A percentile compares a stretch with the other conserved stretches of the same genome.
phyloP scores from a whole-genome alignment of 2,329 filamentous ascomycete genomes.

The Penicillium sp. region DNA sequence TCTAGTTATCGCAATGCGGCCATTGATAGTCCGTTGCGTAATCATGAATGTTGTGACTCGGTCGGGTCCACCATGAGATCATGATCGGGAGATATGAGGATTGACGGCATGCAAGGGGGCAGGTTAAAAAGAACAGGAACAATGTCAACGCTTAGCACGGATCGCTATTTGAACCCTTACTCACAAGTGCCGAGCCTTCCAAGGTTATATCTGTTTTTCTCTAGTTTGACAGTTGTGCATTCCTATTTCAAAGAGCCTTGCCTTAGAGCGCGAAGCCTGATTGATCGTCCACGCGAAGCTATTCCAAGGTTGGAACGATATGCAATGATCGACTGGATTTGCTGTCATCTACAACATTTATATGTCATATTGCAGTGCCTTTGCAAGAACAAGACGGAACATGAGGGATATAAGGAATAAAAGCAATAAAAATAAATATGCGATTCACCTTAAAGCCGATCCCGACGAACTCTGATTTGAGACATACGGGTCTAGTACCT shows the following conservation, averaged over 20 bases:
- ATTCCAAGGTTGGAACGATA: neutral
- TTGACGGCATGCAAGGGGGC: conserved; percentile 13
- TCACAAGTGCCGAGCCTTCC: neutral
- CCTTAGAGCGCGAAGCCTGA: neutral
- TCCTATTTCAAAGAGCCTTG: neutral
- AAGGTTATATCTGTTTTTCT: neutral
- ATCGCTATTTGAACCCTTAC: neutral
- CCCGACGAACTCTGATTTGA: neutral
- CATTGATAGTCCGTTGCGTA: neutral
- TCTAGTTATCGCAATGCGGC: neutral
- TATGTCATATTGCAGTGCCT: neutral
- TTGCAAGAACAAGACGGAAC: neutral
- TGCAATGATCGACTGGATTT: neutral
- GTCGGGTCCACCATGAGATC: conserved; percentile 16
- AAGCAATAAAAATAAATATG: neutral
- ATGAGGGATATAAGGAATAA: neutral
- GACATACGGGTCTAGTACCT: neutral
- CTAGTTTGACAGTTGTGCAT: neutral
- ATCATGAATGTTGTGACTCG: neutral
- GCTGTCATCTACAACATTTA: neutral
- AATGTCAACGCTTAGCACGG: neutral
- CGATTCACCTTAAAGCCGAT: neutral
- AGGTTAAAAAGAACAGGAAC: neutral
- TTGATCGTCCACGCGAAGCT: neutral
- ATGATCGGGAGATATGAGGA: conserved; percentile 11